Conservation (phyloP, 129 eudicot species). For the Glebionis coronaria region DNA sequence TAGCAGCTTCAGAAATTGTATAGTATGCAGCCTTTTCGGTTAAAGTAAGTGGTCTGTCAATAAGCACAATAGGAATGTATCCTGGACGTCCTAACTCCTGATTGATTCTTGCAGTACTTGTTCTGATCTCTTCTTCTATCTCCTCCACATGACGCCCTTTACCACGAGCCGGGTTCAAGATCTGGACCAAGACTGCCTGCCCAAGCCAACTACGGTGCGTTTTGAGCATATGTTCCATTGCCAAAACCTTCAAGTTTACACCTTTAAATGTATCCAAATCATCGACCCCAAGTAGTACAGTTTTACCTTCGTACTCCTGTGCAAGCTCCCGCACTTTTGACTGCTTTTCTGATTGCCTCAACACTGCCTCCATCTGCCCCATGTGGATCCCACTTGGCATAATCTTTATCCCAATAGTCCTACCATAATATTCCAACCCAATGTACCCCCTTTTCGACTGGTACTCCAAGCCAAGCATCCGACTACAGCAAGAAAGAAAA, state of each 20-base stretch:
- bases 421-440: conserved; percentile 46
- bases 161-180: conserved; percentile 49
- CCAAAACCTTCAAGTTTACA: conserved; percentile 47
- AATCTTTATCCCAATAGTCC: conserved; percentile 49
- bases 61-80: conserved; percentile 46
- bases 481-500: conserved; percentile 58
- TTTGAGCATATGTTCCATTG: conserved; percentile 59
- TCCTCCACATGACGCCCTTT: conserved; percentile 63
- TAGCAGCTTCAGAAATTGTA: conserved; percentile 58
- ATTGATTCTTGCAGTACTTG: conserved; percentile 26
- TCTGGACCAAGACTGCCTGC: conserved; percentile 42
- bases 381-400: conserved; percentile 48
- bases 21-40: conserved; percentile 56
- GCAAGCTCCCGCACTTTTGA: conserved; percentile 31
- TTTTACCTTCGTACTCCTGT: conserved; percentile 39
- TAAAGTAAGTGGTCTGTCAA: conserved; percentile 42
- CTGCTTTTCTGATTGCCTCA: conserved; percentile 37
- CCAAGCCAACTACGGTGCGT: conserved; percentile 40
- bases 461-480: conserved; percentile 58
- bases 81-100: conserved; percentile 24
- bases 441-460: conserved; percentile 62
- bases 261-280: conserved; percentile 58
- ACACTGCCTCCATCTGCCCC: conserved; percentile 47
- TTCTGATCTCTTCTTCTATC: conserved; percentile 39
- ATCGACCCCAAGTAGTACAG: conserved; percentile 49